These are phyloP conservation scores for Cercospora janseana DNA, from an alignment of 2,329 filamentous ascomycete genomes.

Conservation along the genomic window DNA sequence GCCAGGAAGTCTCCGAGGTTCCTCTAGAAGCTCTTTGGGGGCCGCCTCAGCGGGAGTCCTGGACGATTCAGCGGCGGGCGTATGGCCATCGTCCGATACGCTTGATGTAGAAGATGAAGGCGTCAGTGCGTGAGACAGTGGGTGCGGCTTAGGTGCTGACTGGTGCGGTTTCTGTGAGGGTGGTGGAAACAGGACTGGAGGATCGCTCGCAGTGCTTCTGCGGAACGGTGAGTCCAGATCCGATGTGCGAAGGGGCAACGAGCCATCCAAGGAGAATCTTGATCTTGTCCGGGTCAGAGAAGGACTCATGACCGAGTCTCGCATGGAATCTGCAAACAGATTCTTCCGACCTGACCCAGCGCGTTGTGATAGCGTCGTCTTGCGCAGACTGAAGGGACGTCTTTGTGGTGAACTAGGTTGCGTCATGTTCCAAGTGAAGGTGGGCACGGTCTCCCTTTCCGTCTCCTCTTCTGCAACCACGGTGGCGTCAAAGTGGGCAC, in stretches of 20 bases:
- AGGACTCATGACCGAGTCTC: slow-evolving; percentile 30
- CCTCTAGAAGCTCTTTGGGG: slow-evolving; percentile 41
- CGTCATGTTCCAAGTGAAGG: slow-evolving; percentile 40
- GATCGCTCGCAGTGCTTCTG: slow-evolving; percentile 63
- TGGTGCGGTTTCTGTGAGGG: slow-evolving; percentile 36
- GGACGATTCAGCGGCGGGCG: slow-evolving; percentile 16
- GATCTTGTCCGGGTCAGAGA: slow-evolving; percentile 44
- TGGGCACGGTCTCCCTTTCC: slow-evolving; percentile 33
- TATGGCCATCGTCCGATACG: slow-evolving; percentile 61
- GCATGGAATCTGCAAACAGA: slow-evolving; percentile 39
- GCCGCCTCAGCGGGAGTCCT: slow-evolving; percentile 2
- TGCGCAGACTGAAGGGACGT: slow-evolving; percentile 57
- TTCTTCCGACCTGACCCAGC: slow-evolving; percentile 51
- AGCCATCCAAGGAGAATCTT: slow-evolving; percentile 78
- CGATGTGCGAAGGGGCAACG: slow-evolving; percentile 62
- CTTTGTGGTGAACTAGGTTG: slow-evolving; percentile 35
- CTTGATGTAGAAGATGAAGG: slow-evolving; percentile 83
- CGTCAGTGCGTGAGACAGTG: slow-evolving; percentile 80
- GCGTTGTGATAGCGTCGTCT: slow-evolving; percentile 84
- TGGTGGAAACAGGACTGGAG: slow-evolving; percentile 44
- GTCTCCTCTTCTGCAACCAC: slow-evolving; percentile 31
- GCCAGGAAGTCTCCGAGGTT: slow-evolving; percentile 52
- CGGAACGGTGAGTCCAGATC: slow-evolving; percentile 63
- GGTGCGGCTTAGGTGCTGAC: slow-evolving; percentile 61
- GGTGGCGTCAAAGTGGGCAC: slow-evolving; percentile 28